Conservation (phyloP, 2,329 filamentous ascomycete genomes). For the Colletotrichum acutatum region DNA sequence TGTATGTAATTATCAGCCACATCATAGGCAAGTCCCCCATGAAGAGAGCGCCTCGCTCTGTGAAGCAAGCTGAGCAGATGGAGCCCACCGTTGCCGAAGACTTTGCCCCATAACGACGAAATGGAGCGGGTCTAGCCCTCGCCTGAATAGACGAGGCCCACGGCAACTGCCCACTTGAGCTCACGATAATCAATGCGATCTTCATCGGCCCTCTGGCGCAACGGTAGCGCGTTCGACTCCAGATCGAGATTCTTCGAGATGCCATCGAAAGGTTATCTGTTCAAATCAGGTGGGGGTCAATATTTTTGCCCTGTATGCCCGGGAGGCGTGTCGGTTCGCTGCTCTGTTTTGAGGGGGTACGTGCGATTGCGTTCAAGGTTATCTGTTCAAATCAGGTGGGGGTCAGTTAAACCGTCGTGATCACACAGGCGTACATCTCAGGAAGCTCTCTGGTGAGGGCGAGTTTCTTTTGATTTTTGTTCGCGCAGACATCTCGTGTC, state of each 20-base stretch:
- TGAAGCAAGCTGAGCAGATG: neutral
- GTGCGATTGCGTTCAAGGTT: too few species aligned
- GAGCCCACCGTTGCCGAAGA: neutral
- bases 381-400: conserved; percentile 24
- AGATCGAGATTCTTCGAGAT: neutral
- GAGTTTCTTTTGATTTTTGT: neutral
- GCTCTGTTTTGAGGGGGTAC: too few species aligned
- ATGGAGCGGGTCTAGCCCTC: neutral
- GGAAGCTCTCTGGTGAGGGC: neutral
- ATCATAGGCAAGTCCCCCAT: too few species aligned
- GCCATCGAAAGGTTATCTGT: conserved; percentile 23
- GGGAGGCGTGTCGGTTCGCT: too few species aligned
- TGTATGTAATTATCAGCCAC: too few species aligned
- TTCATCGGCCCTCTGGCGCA: conserved; percentile 5
- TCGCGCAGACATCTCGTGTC: too few species aligned
- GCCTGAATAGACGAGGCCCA: neutral
- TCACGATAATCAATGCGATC: accelerated
- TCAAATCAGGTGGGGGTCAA: too few species aligned
- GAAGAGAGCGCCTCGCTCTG: too few species aligned
- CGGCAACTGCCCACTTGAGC: neutral
- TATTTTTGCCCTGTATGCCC: too few species aligned
- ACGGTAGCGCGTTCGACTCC: conserved; percentile 30
- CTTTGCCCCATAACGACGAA: neutral
- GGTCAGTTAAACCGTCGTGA: neutral
- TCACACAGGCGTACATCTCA: neutral